A percentile compares a stretch with the other conserved stretches of the same genome.
Conservation (phyloP, 257 asterid species). For the Lavandula angustifolia region DNA sequence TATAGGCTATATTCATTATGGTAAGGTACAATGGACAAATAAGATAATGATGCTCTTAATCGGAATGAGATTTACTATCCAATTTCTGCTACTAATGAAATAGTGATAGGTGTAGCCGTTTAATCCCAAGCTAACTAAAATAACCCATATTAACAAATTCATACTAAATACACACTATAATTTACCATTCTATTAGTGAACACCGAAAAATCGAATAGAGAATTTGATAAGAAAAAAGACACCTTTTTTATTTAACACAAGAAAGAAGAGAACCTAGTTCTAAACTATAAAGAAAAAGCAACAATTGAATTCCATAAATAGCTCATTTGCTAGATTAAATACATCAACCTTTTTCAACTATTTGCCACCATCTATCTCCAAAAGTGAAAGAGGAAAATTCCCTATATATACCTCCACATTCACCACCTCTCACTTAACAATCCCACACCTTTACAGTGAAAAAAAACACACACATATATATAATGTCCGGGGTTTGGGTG, state of each 20-base stretch:
- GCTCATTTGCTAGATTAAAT: slow-evolving; percentile 4
- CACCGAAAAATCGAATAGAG: too few species aligned
- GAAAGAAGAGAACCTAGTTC: slow-evolving; percentile 54
- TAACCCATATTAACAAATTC: too few species aligned
- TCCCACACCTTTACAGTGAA: too few species aligned
- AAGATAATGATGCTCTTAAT: slow-evolving; percentile 13
- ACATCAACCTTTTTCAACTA: not conserved
- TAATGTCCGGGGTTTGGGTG: slow-evolving; percentile 63
- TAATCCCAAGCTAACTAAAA: too few species aligned
- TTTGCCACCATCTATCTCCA: not conserved
- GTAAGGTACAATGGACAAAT: not conserved
- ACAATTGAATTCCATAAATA: slow-evolving; percentile 31
- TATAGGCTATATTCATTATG: slow-evolving; percentile 33
- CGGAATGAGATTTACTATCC: not conserved
- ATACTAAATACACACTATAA: too few species aligned
- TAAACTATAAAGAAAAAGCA: slow-evolving; percentile 23
- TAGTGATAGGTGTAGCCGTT: too few species aligned
- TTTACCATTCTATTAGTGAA: too few species aligned
- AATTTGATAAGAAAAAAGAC: slow-evolving; percentile 3
- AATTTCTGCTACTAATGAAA: too few species aligned
- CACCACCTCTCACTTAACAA: slow-evolving; percentile 23
- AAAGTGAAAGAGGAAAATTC: not conserved
- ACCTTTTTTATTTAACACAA: slow-evolving; percentile 23
- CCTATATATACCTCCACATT: slow-evolving; percentile 34
- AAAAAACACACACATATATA: not conserved